Percentiles rank a stretch among this genome's conserved stretches.
Evolutionary conservation across 371 early-diverging fungal genomes (phyloP).

Genomic region (Rhizopus sp.): DNA sequence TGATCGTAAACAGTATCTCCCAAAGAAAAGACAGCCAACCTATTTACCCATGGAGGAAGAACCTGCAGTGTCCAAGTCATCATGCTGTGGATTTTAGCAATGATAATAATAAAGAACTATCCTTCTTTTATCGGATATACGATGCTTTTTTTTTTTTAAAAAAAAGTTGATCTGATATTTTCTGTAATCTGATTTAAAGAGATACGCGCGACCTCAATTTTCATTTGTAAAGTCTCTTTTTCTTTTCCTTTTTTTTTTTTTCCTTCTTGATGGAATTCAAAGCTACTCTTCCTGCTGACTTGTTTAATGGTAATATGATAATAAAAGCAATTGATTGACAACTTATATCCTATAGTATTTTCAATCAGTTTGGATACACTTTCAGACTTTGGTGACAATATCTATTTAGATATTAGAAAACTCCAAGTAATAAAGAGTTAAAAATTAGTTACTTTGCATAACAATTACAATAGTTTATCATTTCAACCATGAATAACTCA

Average conservation of each 20-base stretch:
- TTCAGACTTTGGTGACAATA: constrained; percentile 6
- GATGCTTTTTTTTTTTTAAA: too few species aligned
- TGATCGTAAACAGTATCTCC: constrained; percentile 54
- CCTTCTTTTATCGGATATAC: too few species aligned
- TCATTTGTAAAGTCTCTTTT: too few species aligned
- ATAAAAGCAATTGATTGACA: background rate
- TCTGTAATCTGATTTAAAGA: too few species aligned
- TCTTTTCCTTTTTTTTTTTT: too few species aligned
- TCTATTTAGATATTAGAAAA: constrained; percentile 11
- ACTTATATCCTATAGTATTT: constrained; percentile 5
- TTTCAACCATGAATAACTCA: constrained; percentile 15
- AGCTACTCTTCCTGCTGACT: constrained; percentile 6
- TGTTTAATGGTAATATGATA: constrained; percentile 8
- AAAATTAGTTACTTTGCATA: too few species aligned
- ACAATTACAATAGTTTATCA: constrained; percentile 9
- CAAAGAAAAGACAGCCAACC: constrained; percentile 31
- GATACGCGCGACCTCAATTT: too few species aligned
- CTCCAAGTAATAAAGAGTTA: constrained; percentile 10
- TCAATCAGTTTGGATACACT: constrained; percentile 10
- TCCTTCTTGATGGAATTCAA: constrained; percentile 9
- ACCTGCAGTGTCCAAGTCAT: constrained; percentile 32
- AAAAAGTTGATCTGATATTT: too few species aligned
- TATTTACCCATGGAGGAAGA: constrained; percentile 42
- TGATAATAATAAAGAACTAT: background rate
- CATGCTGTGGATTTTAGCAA: constrained; percentile 40